phyloP scores from a whole-genome alignment of 495 filamentous ascomycete genomes.

The Penicillium paradoxum region DNA sequence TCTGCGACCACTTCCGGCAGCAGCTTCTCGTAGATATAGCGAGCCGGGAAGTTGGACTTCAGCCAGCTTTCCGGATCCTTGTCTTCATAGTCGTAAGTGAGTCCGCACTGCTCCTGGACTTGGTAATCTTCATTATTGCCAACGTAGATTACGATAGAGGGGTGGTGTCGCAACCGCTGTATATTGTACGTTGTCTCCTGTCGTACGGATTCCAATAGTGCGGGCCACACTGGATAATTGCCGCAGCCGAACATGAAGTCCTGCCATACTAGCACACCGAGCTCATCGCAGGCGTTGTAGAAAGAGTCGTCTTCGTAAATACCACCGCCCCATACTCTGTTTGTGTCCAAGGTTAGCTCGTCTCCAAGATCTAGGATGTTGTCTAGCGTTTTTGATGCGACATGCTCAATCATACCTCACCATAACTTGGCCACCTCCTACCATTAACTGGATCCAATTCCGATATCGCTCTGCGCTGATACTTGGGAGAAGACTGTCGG shows the following conservation, averaged over 20 bases:
- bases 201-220: slow-evolving; percentile 61
- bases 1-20: slow-evolving; percentile 62
- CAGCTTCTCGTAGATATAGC: slow-evolving; percentile 93
- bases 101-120: slow-evolving; percentile 77
- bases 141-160: slow-evolving; percentile 79
- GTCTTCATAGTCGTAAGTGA: slow-evolving; percentile 60
- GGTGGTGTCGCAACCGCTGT: slow-evolving; percentile 73
- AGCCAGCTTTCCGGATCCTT: slow-evolving; percentile 81
- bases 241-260: slow-evolving; percentile 81
- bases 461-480: slow-evolving; percentile 61
- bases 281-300: slow-evolving; percentile 69
- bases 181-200: slow-evolving; percentile 73
- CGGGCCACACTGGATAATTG: slow-evolving; percentile 71
- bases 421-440: slow-evolving; percentile 67
- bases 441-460: slow-evolving; percentile 68
- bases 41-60: slow-evolving; percentile 78
- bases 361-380: too few species aligned
- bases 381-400: too few species aligned
- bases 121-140: slow-evolving; percentile 98
- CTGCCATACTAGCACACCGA: slow-evolving; percentile 74
- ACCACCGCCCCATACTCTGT: slow-evolving; percentile 76
- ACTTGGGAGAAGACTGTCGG: slow-evolving; percentile 71
- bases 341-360: slow-evolving; percentile 11
- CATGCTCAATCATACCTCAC: slow-evolving; percentile 58
- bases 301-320: slow-evolving; percentile 70